Conservation (phyloP, 345 rosid genomes). For the Eucalyptus curtisii region DNA sequence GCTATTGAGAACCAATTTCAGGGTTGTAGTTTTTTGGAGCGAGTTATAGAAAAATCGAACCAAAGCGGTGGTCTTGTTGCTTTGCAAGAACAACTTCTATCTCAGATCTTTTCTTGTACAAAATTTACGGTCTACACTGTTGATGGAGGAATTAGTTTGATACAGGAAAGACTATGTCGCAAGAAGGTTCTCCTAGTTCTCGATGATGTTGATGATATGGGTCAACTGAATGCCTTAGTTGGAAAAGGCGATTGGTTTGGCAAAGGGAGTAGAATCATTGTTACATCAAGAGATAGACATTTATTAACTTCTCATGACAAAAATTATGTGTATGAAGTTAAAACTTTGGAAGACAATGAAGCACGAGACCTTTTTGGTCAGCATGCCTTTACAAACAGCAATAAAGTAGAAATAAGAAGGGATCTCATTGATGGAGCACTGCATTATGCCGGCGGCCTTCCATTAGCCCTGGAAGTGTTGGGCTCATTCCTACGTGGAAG, state of each 20-base stretch:
- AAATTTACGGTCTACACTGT: accelerated
- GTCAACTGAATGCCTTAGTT: background rate
- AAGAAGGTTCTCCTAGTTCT: background rate
- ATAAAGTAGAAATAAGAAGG: background rate
- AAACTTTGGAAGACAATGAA: accelerated
- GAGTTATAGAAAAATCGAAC: too few relatives aligned
- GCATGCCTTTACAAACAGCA: background rate
- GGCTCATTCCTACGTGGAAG: background rate
- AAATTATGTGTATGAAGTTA: background rate
- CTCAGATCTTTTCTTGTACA: background rate
- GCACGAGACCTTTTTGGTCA: background rate
- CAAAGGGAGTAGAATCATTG: background rate
- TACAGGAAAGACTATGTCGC: background rate
- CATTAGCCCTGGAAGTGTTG: background rate
- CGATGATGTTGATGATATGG: background rate
- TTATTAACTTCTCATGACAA: background rate
- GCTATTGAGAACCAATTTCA: too few relatives aligned
- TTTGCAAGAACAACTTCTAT: background rate
- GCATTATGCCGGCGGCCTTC: background rate
- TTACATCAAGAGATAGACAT: background rate
- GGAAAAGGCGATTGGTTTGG: background rate
- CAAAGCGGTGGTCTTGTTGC: too few relatives aligned
- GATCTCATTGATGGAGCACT: background rate
- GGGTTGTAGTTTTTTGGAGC: too few relatives aligned
- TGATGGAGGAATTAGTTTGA: background rate